phyloP scores from a whole-genome alignment of 768 basidiomycete genomes.

The Tremella fuciformis region DNA sequence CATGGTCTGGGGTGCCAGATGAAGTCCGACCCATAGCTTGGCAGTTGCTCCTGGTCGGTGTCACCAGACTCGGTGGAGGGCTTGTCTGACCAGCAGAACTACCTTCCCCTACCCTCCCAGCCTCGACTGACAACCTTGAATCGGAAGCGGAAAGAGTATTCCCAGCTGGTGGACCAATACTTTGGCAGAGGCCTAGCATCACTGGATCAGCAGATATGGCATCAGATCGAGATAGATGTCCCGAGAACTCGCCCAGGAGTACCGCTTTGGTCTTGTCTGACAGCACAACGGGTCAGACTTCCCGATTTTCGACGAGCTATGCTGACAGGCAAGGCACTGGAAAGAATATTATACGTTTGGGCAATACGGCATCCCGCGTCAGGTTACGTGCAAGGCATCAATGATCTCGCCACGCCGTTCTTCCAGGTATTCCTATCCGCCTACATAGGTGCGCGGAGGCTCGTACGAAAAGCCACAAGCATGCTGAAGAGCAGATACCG shows the following conservation, averaged over 20 bases:
- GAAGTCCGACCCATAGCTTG: conserved; percentile 88
- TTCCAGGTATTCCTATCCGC: conserved; percentile 94
- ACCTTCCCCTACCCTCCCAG: conserved; percentile 78
- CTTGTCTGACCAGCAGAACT: conserved; percentile 62
- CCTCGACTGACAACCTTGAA: conserved; percentile 72
- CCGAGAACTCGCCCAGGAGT: conserved; percentile 92
- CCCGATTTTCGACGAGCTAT: no score
- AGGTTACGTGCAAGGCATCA: conserved; percentile 98
- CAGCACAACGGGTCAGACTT: conserved; percentile 85
- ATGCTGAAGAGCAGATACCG: conserved; percentile 62
- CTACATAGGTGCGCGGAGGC: conserved; percentile 70
- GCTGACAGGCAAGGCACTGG: conserved; percentile 66
- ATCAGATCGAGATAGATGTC: conserved; percentile 98
- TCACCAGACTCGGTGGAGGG: neutral
- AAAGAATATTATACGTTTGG: conserved; percentile 96
- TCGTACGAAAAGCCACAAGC: neutral
- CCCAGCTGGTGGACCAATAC: conserved; percentile 79
- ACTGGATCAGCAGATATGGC: conserved; percentile 93
- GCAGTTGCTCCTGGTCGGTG: conserved; percentile 83
- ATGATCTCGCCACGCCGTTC: conserved; percentile 95
- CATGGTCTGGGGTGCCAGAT: conserved; percentile 89
- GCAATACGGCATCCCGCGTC: conserved; percentile 97
- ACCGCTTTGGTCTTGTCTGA: conserved; percentile 80
- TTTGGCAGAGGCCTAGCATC: conserved; percentile 81
- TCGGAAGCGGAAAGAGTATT: conserved; percentile 88